Conservation (phyloP, 805 yeast species). For the Yarrowia sp. region DNA sequence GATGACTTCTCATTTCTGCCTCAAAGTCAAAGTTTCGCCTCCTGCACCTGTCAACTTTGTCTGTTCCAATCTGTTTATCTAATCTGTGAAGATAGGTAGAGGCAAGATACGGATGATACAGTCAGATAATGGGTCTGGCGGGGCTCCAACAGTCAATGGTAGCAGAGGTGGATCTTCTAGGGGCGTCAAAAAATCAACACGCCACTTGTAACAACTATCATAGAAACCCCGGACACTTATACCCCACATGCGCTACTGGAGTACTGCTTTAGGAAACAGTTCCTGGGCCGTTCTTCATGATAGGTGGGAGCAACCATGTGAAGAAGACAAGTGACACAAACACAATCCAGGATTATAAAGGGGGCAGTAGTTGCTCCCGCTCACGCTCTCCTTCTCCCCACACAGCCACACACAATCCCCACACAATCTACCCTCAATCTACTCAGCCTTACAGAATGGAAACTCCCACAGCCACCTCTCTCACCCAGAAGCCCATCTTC, state of each 20-base stretch:
- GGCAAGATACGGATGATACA: not conserved
- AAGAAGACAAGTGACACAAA: not conserved
- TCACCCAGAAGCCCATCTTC: not conserved
- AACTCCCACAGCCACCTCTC: not conserved
- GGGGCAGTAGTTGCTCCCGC: not conserved
- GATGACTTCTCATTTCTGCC: too few species aligned
- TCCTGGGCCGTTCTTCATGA: not conserved
- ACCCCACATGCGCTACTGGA: not conserved
- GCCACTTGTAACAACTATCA: too few species aligned
- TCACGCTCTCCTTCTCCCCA: not conserved
- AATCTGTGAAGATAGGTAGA: not conserved
- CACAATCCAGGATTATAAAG: not conserved
- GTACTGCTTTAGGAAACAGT: slow-evolving; percentile 2
- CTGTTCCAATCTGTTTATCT: not conserved
- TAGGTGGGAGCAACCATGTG: not conserved
- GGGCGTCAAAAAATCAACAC: too few species aligned
- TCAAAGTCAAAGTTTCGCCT: not conserved
- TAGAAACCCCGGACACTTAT: too few species aligned
- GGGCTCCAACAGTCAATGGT: too few species aligned
- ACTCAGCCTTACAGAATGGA: too few species aligned
- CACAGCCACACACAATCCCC: not conserved
- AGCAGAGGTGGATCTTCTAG: too few species aligned
- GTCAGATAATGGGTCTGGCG: too few species aligned
- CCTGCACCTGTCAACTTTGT: not conserved
- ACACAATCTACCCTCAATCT: not conserved